Evolutionary conservation across 208 protist genomes (phyloP).

Genomic region (Porcisia hertigi): DNA sequence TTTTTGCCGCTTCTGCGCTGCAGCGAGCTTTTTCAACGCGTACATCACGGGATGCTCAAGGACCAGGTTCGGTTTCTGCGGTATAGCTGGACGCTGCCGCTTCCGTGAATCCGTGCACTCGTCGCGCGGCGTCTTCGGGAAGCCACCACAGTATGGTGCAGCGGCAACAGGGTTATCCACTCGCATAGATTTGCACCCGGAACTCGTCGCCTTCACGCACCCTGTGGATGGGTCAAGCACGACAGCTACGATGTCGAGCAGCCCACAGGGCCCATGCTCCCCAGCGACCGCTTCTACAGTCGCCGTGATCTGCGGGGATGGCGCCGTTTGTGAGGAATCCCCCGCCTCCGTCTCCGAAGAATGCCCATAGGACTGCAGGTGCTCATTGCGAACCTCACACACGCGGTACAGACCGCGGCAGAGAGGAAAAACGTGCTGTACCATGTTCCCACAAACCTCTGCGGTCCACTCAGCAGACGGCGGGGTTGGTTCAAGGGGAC

Average conservation of each 20-base stretch:
- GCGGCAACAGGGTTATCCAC: constrained; percentile 34
- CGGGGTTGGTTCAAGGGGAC: constrained; percentile 34
- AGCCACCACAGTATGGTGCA: constrained; percentile 37
- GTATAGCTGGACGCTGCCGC: neutral
- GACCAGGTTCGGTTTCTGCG: constrained; percentile 20
- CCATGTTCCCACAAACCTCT: constrained; percentile 30
- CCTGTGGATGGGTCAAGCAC: constrained; percentile 46
- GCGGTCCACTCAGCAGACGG: constrained; percentile 19
- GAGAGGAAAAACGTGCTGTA: constrained; percentile 31
- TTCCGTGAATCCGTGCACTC: neutral
- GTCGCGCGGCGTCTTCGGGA: neutral
- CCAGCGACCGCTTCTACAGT: neutral
- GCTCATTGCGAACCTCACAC: neutral
- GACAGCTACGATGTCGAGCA: constrained; percentile 53
- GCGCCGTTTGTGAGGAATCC: neutral
- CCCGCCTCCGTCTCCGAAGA: neutral
- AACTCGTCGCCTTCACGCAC: constrained; percentile 52
- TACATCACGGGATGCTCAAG: constrained; percentile 81
- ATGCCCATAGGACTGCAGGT: neutral
- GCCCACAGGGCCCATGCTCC: neutral
- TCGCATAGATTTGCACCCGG: constrained; percentile 35
- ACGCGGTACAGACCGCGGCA: constrained; percentile 13
- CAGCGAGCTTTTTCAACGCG: constrained; percentile 64
- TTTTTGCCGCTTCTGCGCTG: constrained; percentile 14
- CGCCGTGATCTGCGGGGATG: neutral